Base-by-base conservation (phyloP, 345 rosid species). In the Fremontodendron californicum region DNA sequence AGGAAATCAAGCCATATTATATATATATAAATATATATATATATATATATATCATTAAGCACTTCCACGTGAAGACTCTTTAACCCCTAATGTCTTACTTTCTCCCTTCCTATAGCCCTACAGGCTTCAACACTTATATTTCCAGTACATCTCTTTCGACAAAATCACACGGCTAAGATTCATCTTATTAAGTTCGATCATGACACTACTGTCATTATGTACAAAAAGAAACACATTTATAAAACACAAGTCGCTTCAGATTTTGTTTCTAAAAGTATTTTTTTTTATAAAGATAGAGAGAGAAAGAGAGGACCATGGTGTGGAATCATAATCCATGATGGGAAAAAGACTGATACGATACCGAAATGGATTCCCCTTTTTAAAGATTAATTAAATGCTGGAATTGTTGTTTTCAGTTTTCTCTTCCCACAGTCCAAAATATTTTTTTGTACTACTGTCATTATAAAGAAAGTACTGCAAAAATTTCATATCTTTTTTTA, bases 141-240 rank as follows among this genome's bases (percentile, higher is more conserved):
- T 9, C 37, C 37, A 45, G 21, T 13, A 25, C 37, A 68, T 12
- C 4, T 6, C 19, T 68, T 68, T 45, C 4, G 2, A 68, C 35
- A 46, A 49, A 45, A 69, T 69, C 73, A 7, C 40, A 48, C 57
- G 21, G 57, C 57, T 69, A 46, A 69, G 73, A 69, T 68, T 68
- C 73, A 68, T 68, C 72, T 23, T 13, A 68, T 68, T 12, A 25
- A 4, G 5, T 23, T 15, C 12, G 52, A 42, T 43, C 23, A 45
- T 7, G 55, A 27, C 40, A 18, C 55, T 9, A 25, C 73, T 45
- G 39, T 8, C 73, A 69, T 43, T 45, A 45, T 19, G 73, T 46
- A 15, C 57, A 5, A 40, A 39, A 9, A n/a, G 16, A 21, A 21
- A 42, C 43, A 49, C 54, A 18, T 12, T 16, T 16, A 4, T 18